phyloP scores from a whole-genome alignment of 345 rosid genomes.

The Populus euphratica region DNA sequence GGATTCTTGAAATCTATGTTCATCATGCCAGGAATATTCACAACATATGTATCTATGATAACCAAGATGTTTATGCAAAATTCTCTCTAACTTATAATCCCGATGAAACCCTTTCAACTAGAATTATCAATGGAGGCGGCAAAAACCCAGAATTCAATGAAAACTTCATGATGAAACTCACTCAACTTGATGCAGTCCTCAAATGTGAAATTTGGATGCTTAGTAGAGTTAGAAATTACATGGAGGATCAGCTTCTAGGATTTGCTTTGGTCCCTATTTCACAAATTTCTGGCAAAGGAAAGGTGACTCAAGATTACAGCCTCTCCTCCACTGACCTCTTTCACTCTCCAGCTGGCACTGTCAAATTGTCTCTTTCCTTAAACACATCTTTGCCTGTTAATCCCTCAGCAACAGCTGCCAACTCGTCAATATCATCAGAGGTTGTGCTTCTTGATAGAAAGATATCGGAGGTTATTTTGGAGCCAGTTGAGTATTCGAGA shows the following conservation, averaged over 20 bases:
- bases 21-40: constrained; percentile 94
- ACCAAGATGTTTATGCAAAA: constrained; percentile 94
- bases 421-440: constrained; percentile 77
- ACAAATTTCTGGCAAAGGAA: constrained; percentile 62
- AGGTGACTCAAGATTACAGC: constrained; percentile 60
- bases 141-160: constrained; percentile 87
- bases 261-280: constrained; percentile 73
- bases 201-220: constrained; percentile 99
- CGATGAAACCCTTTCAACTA: constrained; percentile 73
- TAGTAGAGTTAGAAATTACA: constrained; percentile 69
- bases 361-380: constrained; percentile 57
- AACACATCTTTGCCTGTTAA: constrained; percentile 35
- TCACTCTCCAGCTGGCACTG: constrained; percentile 92
- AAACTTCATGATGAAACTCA: constrained; percentile 46
- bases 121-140: constrained; percentile 75
- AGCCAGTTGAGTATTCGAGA: constrained; percentile 74
- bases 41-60: constrained; percentile 92
- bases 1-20: constrained; percentile 68
- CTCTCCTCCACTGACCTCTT: constrained; percentile 93
- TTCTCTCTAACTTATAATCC: constrained; percentile 91
- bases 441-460: constrained; percentile 71
- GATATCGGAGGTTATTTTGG: constrained; percentile 40
- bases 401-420: constrained; percentile 16
- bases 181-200: constrained; percentile 65
- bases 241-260: constrained; percentile 97